These are phyloP conservation scores for Lactarius sp. DNA, from an alignment of 768 basidiomycete species.

Conservation along the genomic window DNA sequence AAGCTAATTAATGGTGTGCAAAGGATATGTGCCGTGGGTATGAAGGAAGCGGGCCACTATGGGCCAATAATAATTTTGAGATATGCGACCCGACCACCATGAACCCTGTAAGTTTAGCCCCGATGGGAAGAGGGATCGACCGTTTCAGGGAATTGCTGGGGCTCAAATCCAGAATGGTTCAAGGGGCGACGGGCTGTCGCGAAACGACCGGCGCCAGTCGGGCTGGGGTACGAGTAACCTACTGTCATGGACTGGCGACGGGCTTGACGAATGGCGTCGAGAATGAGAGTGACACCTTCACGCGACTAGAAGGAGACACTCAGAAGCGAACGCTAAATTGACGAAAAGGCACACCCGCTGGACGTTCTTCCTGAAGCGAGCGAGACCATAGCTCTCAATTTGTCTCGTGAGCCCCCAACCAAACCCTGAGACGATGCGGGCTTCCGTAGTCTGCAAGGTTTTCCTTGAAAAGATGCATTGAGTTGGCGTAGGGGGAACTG, in stretches of 20 bases:
- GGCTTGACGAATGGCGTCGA: constrained; percentile 74
- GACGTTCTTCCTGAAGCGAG: constrained; percentile 81
- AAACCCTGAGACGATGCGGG: constrained; percentile 79
- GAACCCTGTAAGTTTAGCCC: constrained; percentile 1
- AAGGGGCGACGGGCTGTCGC: not conserved
- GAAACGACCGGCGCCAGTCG: constrained; percentile 17
- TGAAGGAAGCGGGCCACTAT: not conserved
- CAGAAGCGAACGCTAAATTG: constrained; percentile 15
- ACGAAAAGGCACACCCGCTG: constrained; percentile 55
- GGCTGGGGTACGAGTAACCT: constrained; percentile 28
- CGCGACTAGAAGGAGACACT: constrained; percentile 52
- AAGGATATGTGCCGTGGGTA: constrained; percentile 14
- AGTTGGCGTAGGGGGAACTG: not conserved
- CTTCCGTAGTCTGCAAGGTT: constrained; percentile 84
- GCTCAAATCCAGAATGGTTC: constrained; percentile 1
- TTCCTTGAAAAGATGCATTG: constrained; percentile 40
- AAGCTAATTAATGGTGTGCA: constrained; percentile 3
- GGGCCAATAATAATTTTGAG: constrained; percentile 7
- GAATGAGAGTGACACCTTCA: constrained; percentile 80
- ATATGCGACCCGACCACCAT: not conserved
- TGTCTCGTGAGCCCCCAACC: constrained; percentile 86
- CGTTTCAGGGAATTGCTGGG: constrained; percentile 4
- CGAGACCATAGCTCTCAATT: constrained; percentile 82
- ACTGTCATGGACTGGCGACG: constrained; percentile 52
- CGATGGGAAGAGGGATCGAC: not conserved